Evolutionary conservation across 352 stramenopile genomes (phyloP), one percentile per base, ranked within the genome.

Genomic region (Phytophthora vignae): DNA sequence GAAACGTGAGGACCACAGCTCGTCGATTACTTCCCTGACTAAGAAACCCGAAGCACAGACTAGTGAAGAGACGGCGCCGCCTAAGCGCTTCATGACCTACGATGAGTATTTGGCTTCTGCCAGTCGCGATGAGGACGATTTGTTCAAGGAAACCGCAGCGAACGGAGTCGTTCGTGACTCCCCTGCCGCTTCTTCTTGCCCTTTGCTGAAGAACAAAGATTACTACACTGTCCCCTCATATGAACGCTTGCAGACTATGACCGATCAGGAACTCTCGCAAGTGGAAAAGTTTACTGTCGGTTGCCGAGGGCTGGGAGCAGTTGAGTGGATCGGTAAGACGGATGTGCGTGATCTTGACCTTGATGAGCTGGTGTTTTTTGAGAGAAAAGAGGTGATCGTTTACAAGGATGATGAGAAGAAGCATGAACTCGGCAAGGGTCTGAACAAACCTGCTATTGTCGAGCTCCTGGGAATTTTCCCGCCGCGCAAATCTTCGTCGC

Each of bases 331-430:
- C 22, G 89, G 89, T 40, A 81, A 79, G 64, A 96, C 85, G 3
- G 89, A 96, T 68, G 87, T 95, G 22, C 87, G 87, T n/a, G 54
- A 90, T 68, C 74, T 96, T 36, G 81, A 95, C 40, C 64, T 96
- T 38, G 89, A 96, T 57, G 85, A 92, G 21, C 75, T 96, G 7
- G 77, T 96, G 15, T 77, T 85, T 22, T 94, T 96, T 49, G 85
- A 94, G 71, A 91, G 88, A 76, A 94, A 94, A 56, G 89, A 95
- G 58, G 89, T 96, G 12, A 88, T 95, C 60, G 89, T 96, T 33
- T 96, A 92, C 75, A 90, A 87, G 67, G 88, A 95, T 46, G 88
- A 94, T 58, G 79, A 90, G 64, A 95, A 91, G 71, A 96, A 96
- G 64, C 88, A 95, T 60, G 76, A 81, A 55, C 76, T 90, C 1